Percentiles rank a stretch among this genome's conserved stretches.
Conservation (phyloP, 371 early-diverging fungal genomes). For the Zychaea mexicana region DNA sequence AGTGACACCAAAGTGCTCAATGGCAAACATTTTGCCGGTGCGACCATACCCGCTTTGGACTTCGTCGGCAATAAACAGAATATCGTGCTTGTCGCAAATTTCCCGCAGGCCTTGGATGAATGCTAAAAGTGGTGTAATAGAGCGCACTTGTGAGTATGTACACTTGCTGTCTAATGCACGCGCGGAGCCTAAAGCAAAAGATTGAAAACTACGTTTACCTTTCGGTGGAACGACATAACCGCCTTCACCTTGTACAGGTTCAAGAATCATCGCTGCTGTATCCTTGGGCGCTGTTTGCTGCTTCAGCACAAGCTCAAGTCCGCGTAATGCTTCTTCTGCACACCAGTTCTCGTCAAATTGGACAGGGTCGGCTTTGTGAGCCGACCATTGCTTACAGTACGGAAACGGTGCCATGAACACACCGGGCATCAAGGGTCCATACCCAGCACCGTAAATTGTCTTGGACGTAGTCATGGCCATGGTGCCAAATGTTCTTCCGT, state of each 20-base stretch:
- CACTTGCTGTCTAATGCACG: too few relatives aligned
- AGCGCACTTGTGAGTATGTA: too few relatives aligned
- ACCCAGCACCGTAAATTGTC: constrained; percentile 54
- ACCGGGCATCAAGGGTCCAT: constrained; percentile 59
- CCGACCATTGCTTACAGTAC: constrained; percentile 52
- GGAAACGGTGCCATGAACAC: constrained; percentile 57
- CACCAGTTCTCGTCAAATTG: constrained; percentile 44
- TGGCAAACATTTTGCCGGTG: constrained; percentile 43
- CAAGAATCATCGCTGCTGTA: constrained; percentile 79
- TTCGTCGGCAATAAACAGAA: constrained; percentile 31
- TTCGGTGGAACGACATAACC: constrained; percentile 74
- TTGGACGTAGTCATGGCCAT: constrained; percentile 62
- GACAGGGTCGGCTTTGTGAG: constrained; percentile 41
- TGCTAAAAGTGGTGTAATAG: constrained; percentile 19
- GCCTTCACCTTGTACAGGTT: constrained; percentile 85
- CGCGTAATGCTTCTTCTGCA: constrained; percentile 45
- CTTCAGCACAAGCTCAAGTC: constrained; percentile 49
- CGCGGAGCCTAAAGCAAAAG: too few relatives aligned
- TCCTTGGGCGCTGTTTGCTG: constrained; percentile 50
- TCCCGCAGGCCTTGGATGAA: constrained; percentile 66
- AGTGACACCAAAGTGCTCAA: constrained; percentile 33
- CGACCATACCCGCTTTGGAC: constrained; percentile 37
- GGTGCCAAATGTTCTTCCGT: constrained; percentile 61
- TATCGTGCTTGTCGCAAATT: constrained; percentile 56
- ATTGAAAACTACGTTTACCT: not conserved